These are phyloP conservation scores for Periconia digitata DNA, from an alignment of 2,329 filamentous ascomycete species.

Conservation along the genomic window DNA sequence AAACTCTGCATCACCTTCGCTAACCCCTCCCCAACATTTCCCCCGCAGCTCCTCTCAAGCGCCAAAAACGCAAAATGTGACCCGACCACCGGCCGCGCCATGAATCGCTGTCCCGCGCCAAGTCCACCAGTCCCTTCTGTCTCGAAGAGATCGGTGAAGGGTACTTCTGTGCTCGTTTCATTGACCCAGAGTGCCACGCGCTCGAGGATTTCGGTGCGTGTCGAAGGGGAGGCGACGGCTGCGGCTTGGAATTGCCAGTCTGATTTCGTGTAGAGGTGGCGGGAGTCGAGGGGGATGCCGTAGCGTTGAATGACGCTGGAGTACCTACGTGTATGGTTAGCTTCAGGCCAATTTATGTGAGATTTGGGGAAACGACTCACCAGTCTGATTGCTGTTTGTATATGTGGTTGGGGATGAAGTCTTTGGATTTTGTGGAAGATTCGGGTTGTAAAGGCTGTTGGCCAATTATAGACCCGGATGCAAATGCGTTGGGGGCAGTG, in stretches of 20 bases:
- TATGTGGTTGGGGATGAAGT: conserved; percentile 72
- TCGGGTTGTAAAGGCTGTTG: conserved; percentile 24
- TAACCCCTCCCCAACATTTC: conserved; percentile 35
- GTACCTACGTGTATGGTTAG: conserved; percentile 51
- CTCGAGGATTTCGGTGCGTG: conserved; percentile 71
- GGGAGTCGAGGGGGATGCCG: conserved; percentile 77
- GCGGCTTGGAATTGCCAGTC: conserved; percentile 93
- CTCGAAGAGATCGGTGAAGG: conserved; percentile 80
- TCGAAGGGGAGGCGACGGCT: conserved; percentile 69
- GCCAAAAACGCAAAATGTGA: conserved; percentile 85
- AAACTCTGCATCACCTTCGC: conserved; percentile 6
- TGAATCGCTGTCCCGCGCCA: conserved; percentile 70
- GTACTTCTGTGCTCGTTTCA: conserved; percentile 73
- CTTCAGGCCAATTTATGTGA: too few species aligned
- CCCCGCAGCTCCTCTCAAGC: conserved; percentile 77
- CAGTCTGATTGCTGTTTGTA: conserved; percentile 80
- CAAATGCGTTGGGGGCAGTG: conserved; percentile 31
- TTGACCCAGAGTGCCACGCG: conserved; percentile 80
- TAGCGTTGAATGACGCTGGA: conserved; percentile 76
- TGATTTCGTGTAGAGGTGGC: conserved; percentile 83
- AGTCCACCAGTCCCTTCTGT: conserved; percentile 77
- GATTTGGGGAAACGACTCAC: conserved; percentile 30
- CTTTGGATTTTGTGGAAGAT: conserved; percentile 32
- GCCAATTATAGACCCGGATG: conserved; percentile 7
- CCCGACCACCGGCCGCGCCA: conserved; percentile 79